These are phyloP conservation scores for Penstemon davidsonii DNA, from an alignment of 257 asterid genomes.

Conservation along the genomic window DNA sequence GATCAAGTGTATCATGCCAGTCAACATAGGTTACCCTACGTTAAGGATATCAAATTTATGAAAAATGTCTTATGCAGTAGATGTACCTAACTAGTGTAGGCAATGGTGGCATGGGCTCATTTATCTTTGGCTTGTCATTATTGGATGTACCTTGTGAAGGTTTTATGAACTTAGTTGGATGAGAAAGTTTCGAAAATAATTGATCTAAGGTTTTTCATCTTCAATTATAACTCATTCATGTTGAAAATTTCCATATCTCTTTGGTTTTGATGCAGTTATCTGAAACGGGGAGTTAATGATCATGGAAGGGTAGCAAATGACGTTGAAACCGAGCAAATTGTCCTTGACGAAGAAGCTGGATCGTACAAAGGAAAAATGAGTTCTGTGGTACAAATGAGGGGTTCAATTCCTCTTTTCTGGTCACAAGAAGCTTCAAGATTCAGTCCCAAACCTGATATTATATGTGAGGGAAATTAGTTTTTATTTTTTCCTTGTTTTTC, in stretches of 20 bases:
- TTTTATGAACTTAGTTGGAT: background rate
- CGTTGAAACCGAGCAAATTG: slow-evolving; percentile 97
- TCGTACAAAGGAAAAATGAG: slow-evolving; percentile 95
- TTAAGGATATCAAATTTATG: background rate
- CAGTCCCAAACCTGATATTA: slow-evolving; percentile 98
- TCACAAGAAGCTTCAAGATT: slow-evolving; percentile 99
- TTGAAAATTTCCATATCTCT: slow-evolving; percentile 12
- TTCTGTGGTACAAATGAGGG: slow-evolving; percentile 99
- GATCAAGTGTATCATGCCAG: slow-evolving; percentile 2
- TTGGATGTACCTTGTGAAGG: background rate
- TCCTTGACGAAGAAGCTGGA: slow-evolving; percentile 97
- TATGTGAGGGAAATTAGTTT: slow-evolving; percentile 57
- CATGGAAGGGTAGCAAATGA: slow-evolving; percentile 98
- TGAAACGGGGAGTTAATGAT: slow-evolving; percentile 98
- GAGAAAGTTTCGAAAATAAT: background rate
- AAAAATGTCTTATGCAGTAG: background rate
- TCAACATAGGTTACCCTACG: background rate
- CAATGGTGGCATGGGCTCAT: background rate
- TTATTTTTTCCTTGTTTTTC: slow-evolving; percentile 19
- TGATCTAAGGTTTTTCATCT: background rate
- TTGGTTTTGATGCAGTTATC: slow-evolving; percentile 60
- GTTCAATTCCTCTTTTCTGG: slow-evolving; percentile 99
- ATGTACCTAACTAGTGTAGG: background rate
- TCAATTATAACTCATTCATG: slow-evolving; percentile 6
- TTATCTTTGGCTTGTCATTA: background rate